Evolutionary conservation across 2,329 filamentous ascomycete genomes (phyloP).

Genomic region (Claviceps spartinae): DNA sequence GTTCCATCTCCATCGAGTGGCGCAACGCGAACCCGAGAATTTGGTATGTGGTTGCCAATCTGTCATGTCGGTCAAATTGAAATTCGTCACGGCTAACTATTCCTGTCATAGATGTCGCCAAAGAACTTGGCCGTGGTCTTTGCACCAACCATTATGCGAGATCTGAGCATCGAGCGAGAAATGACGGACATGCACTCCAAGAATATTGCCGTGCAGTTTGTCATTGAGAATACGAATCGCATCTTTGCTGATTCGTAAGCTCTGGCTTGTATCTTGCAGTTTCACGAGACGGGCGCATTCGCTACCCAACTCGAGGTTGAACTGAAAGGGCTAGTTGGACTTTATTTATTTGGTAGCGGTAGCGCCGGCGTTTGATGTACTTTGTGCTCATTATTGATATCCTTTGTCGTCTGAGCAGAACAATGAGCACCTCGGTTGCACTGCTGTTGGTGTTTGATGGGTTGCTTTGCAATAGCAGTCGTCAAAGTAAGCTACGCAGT

Average conservation of each 20-base stretch:
- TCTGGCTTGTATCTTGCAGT: not conserved
- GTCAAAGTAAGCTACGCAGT: not conserved
- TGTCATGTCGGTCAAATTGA: not conserved
- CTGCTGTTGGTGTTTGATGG: not conserved
- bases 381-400: not conserved
- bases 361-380: conserved; percentile 1
- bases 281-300: not conserved
- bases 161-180: conserved; percentile 76
- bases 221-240: conserved; percentile 77
- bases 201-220: conserved; percentile 80
- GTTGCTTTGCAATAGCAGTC: not conserved
- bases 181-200: conserved; percentile 94
- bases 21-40: conserved; percentile 71
- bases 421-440: not conserved
- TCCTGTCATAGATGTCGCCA: conserved; percentile 62
- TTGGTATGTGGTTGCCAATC: conserved; percentile 40
- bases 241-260: conserved; percentile 49
- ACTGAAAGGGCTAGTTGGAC: not conserved
- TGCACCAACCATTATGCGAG: conserved; percentile 92
- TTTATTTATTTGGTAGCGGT: not conserved
- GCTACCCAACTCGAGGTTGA: not conserved
- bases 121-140: conserved; percentile 96
- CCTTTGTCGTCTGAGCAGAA: not conserved
- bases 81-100: not conserved
- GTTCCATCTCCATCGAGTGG: conserved; percentile 82